These are phyloP conservation scores for Papiliotrema terrestris DNA, from an alignment of 1,284 basidiomycete species.

Conservation along the genomic window DNA sequence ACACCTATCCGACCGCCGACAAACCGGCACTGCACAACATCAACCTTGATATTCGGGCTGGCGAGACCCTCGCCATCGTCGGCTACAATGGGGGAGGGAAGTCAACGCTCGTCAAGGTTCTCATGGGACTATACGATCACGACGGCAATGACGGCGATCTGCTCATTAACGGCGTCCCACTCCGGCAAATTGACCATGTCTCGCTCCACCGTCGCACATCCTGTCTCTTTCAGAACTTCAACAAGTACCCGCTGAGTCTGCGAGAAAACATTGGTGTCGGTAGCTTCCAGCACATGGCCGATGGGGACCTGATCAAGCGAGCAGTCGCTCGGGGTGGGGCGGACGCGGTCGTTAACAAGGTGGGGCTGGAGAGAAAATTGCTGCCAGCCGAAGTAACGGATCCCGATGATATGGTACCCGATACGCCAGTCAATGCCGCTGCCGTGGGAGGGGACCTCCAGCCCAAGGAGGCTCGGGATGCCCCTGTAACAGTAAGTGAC, in stretches of 20 bases:
- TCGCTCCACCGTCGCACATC: constrained; percentile 69
- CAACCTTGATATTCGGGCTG: constrained; percentile 64
- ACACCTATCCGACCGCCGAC: constrained; percentile 67
- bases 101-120: constrained; percentile 72
- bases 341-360: constrained; percentile 33
- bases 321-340: constrained; percentile 56
- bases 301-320: background rate
- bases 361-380: constrained; percentile 23
- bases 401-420: background rate
- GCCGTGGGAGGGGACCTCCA: background rate
- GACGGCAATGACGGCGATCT: constrained; percentile 53
- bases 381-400: constrained; percentile 9
- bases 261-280: constrained; percentile 58
- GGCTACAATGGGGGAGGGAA: constrained; percentile 58
- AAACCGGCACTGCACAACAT: constrained; percentile 65
- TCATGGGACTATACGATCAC: constrained; percentile 64
- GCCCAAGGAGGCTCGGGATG: background rate
- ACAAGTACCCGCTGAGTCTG: constrained; percentile 67
- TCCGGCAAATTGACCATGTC: constrained; percentile 60
- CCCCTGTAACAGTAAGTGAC: too few relatives aligned
- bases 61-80: constrained; percentile 75
- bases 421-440: background rate
- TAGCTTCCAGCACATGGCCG: background rate
- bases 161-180: constrained; percentile 63
- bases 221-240: constrained; percentile 78